Evolutionary conservation across 192 early-diverging fungal species (phyloP), one percentile per base, ranked within the genome.

Genomic region (Backusella tuberculispora): DNA sequence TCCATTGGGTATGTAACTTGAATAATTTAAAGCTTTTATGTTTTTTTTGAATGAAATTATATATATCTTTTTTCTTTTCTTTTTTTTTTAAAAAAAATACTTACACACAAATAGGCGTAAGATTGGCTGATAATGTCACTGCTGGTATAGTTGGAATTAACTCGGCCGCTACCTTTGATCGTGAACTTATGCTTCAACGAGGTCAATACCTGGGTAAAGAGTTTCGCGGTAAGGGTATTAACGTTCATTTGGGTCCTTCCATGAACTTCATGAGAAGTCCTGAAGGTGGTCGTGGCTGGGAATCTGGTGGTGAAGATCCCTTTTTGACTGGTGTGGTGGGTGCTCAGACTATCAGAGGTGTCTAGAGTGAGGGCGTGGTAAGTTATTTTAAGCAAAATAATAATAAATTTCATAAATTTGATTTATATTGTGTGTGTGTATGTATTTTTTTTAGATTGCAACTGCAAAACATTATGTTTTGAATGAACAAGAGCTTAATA

Each of bases 131-230:
- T 66, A 76, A 76, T 64, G 80, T 83, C 37, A 87, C 87, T n/a
- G 78, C 71, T n/a, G 84, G 88, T 66, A 53, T 80, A 34, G 69
- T 84, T 66, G 71, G 83, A 14, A 88, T 86, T 65, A 90, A 91
- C 63, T 75, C 86, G 53, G 90, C 90, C 24, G 76, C 90, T 2
- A 86, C 90, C 14, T 91, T 88, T 71, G 90, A 91, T 80, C 40
- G 75, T 6, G 46, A 74, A 15, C 46, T 90, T 12, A 88, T 91
- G 69, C 45, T 77, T 13, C 13, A 77, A 29, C 78, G 89, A 47
- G 90, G 83, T 44, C 42, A 47, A 14, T 56, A 72, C 34, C 69
- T 91, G 66, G 90, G 86, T 13, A 76, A 83, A 75, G 90, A 91
- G 73, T 84, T 85, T 46, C 50, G 81, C 6, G 84, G 74, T 38